Evolutionary conservation across 805 yeast genomes (phyloP).

Genomic region (Yamadazyma olivae): DNA sequence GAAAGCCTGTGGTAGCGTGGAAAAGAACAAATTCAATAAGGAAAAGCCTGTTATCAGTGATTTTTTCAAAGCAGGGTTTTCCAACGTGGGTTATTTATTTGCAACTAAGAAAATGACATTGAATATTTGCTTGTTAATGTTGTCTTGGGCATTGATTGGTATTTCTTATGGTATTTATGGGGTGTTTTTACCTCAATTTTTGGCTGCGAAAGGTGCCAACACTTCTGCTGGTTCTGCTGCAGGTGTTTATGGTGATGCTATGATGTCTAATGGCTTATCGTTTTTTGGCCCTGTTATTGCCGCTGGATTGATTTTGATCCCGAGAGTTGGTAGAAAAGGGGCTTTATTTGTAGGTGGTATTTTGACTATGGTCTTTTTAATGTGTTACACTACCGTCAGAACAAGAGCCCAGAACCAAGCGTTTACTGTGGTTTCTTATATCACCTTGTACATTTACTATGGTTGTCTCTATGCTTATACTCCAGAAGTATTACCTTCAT

Average conservation of each 20-base stretch:
- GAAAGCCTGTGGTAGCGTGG: conserved; percentile 38
- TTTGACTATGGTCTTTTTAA: conserved; percentile 52
- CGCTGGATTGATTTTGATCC: conserved; percentile 18
- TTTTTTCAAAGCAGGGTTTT: conserved; percentile 17
- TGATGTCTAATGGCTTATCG: conserved; percentile 24
- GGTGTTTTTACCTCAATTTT: conserved; percentile 49
- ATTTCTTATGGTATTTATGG: conserved; percentile 52
- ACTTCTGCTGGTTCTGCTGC: conserved; percentile 28
- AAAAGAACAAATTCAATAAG: conserved; percentile 10
- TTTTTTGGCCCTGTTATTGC: conserved; percentile 30
- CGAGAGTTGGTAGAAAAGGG: conserved; percentile 53
- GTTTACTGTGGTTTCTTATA: conserved; percentile 51
- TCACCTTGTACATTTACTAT: conserved; percentile 34
- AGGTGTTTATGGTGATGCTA: conserved; percentile 24
- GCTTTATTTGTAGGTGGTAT: conserved; percentile 53
- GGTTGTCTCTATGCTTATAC: conserved; percentile 34
- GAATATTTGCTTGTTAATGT: conserved; percentile 35
- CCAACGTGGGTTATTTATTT: conserved; percentile 29
- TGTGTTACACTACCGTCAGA: conserved; percentile 61
- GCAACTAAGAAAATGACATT: conserved; percentile 32
- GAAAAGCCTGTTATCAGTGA: conserved; percentile 17
- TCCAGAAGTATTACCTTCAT: conserved; percentile 35
- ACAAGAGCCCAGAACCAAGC: conserved; percentile 40
- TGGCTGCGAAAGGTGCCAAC: conserved; percentile 48
- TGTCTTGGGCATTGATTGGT: conserved; percentile 58